phyloP scores from a whole-genome alignment of 225 moss, liverwort and hornwort genomes.

The Climacium dendroides region DNA sequence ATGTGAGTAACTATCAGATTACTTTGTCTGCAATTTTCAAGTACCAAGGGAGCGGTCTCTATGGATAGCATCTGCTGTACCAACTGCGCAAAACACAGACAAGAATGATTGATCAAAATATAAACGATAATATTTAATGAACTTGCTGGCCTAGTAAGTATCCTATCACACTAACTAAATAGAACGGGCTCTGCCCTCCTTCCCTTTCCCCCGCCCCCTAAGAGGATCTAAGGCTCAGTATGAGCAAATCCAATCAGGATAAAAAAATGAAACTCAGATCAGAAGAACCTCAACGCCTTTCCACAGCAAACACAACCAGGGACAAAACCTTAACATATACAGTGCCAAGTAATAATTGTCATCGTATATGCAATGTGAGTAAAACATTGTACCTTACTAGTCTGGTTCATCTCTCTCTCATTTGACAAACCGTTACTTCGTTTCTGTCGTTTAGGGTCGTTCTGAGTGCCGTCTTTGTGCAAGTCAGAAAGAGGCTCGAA shows the following conservation, averaged over 20 bases:
- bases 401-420: conserved; percentile 3
- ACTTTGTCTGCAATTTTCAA: conserved; percentile 70
- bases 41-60: conserved; percentile 45
- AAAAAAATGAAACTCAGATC: background rate
- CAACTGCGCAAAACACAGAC: conserved; percentile 29
- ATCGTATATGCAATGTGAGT: background rate
- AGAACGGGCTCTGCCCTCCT: too few relatives aligned
- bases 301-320: background rate
- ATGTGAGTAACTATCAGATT: conserved; percentile 49
- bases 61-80: conserved; percentile 55
- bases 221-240: background rate
- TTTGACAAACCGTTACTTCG: conserved; percentile 11
- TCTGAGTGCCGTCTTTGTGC: conserved; percentile 8
- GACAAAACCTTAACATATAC: background rate
- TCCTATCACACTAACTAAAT: background rate
- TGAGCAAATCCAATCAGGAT: background rate
- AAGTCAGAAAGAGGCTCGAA: conserved; percentile 33
- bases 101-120: background rate
- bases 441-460: conserved; percentile 47
- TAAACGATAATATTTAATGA: background rate
- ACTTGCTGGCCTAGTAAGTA: background rate
- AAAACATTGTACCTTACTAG: conserved; percentile 14
- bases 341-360: background rate
- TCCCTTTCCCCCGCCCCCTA: too few relatives aligned
- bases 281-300: background rate